Base-by-base conservation (phyloP, 1,139 yeast species). In the Geotrichum cucujoidarum region DNA sequence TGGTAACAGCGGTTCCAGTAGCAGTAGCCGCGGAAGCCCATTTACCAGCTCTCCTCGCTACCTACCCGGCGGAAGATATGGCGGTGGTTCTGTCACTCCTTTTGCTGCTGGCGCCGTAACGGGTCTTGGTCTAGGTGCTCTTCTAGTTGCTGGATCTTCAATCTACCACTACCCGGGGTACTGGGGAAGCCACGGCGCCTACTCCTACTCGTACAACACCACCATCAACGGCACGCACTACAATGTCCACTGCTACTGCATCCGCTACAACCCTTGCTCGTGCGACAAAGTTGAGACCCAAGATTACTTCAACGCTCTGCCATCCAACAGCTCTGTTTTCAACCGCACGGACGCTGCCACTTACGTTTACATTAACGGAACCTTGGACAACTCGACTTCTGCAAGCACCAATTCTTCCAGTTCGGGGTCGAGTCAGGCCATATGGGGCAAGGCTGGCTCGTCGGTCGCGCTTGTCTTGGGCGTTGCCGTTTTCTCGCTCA, bases 31-130 rank as follows among this genome's bases (percentile, higher is more conserved):
- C 10, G 24, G 42, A 10, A 20, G 44, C 24, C 17, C 39, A 11
- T 20, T 42, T 21, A 39, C 53, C 5, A 37, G 48, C 16, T 43
- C 48, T 7, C 29, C 45, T 20, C 41, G 41, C 6, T 50, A 51
- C 18, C 34, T 33, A 8, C 49, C 43, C n/a, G 49, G 51, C 11
- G 57, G 59, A 21, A 45, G 42, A n/a, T 59, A 57, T 38, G 56
- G 49, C 24, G 62, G 62, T 16, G 62, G 62, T n/a, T 52, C 62
- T 1, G 41, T 50, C 0, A 10, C 33, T 14, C 59, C 61, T 2
- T 56, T 51, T 42, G 39, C 45, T 13, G 60, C 61, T 4, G 63
- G 62, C 13, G 54, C 55, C 11, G 51, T 49, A 1, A 49, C 57
- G 5, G 56, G 45, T 14, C 42, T 49, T n/a, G 60, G 59, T 11